Percentiles rank a stretch among this genome's conserved stretches.
Evolutionary conservation across 2,329 filamentous ascomycete species (phyloP).

Genomic region (Penicillium sp.): DNA sequence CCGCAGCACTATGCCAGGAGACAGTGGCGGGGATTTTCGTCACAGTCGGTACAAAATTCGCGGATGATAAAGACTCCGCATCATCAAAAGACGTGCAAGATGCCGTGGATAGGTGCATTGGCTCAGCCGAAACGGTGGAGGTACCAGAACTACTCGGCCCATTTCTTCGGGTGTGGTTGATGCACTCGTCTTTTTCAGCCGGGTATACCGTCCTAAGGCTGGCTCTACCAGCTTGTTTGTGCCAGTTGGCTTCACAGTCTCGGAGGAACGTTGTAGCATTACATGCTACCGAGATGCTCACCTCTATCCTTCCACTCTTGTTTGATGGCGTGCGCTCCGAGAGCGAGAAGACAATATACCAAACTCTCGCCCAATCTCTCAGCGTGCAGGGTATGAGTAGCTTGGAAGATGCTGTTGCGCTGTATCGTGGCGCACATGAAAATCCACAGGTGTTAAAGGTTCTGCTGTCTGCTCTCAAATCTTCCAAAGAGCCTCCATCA

Average conservation of each 20-base stretch:
- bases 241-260: conserved; percentile 60
- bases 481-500: conserved; percentile 75
- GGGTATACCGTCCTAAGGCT: conserved; percentile 44
- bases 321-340: conserved; percentile 59
- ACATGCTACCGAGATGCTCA: conserved; percentile 71
- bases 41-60: conserved; percentile 35
- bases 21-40: conserved; percentile 69
- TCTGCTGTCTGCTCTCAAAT: conserved; percentile 70
- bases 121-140: conserved; percentile 46
- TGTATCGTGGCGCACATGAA: conserved; percentile 61
- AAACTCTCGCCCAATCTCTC: conserved; percentile 65
- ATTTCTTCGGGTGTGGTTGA: conserved; percentile 54
- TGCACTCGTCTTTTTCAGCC: conserved; percentile 58
- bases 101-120: conserved; percentile 39
- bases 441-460: conserved; percentile 65
- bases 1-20: conserved; percentile 79
- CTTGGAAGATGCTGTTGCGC: conserved; percentile 78
- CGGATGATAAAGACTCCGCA: conserved; percentile 9
- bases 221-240: conserved; percentile 66
- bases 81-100: conserved; percentile 27
- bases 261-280: conserved; percentile 69
- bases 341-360: conserved; percentile 60
- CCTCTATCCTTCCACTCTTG: conserved; percentile 63
- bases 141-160: conserved; percentile 42
- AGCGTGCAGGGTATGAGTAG: conserved; percentile 77